Evolutionary conservation across 106 monocot species (phyloP), one percentile per base, ranked within the genome.

Genomic region (Dioscorea dumetorum): DNA sequence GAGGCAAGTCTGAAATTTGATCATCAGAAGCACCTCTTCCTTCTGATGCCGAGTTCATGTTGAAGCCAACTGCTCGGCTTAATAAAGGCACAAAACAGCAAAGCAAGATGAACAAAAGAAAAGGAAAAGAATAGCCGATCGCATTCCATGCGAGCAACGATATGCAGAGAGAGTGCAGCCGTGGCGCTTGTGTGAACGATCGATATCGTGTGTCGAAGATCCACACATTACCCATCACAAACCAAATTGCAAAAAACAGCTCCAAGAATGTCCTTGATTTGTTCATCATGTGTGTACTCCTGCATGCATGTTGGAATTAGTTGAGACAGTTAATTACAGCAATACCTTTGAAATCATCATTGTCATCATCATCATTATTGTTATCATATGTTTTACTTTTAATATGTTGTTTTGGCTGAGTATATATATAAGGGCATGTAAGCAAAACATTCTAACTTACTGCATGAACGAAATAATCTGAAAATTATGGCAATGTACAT

Each of bases 151-250:
- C 72, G 21, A 99, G 79, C 14, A 99, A 72, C 5, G 62, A n/a
- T 32, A 90, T 21, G 84, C 91, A 81, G 15, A 99, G 91, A 8
- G 52, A 21, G 21, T 87, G 82, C 48, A 92, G 78, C 66, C 54
- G 87, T 8, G 89, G 91, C 2, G 89, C 78, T 8, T 52, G 5
- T 41, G 56, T 22, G 62, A 80, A 91, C 11, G 85, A 76, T 33
- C 77, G 72, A 19, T 70, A 53, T 13, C 87, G 68, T 3, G 89
- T 48, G 64, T 97, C 91, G 48, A 89, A 88, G 28, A 97, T 73
- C 91, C 92, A 92, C 12, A 97, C 82, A 41, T 92, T 97, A 22
- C 97, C 97, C 87, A 92, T 85, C 70, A 97, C 92, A 61, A 97
- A 97, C 97, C 91, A 97, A 54, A 89, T 74, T 34, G 89, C 87